Percentiles rank a stretch among this genome's conserved stretches.
phyloP scores from a whole-genome alignment of 2,329 filamentous ascomycete species.

The Hypoxylon sp. region DNA sequence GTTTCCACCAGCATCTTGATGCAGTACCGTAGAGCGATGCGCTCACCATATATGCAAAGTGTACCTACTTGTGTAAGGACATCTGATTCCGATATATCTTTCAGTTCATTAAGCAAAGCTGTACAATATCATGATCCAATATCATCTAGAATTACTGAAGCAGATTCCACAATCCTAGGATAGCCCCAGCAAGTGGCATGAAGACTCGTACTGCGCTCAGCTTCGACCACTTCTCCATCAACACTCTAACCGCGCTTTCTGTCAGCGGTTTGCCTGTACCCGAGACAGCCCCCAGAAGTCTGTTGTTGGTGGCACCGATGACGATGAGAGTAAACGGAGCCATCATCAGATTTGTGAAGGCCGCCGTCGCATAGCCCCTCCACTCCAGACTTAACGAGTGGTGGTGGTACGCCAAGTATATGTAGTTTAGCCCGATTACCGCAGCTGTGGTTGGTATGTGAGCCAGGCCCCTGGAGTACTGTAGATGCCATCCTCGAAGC shows the following conservation, averaged over 20 bases:
- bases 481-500: slow-evolving; percentile 42
- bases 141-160: slow-evolving; percentile 26
- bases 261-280: slow-evolving; percentile 31
- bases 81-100: not conserved
- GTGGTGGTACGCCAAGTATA: slow-evolving; percentile 41
- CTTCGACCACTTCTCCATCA: slow-evolving; percentile 41
- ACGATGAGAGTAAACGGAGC: slow-evolving; percentile 42
- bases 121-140: not conserved
- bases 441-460: slow-evolving; percentile 40
- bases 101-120: not conserved
- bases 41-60: not conserved
- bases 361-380: slow-evolving; percentile 43
- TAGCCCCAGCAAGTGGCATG: slow-evolving; percentile 42
- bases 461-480: slow-evolving; percentile 41
- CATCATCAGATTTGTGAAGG: slow-evolving; percentile 42
- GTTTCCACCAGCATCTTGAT: not conserved
- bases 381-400: slow-evolving; percentile 37
- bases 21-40: not conserved
- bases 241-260: slow-evolving; percentile 25
- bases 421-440: slow-evolving; percentile 40
- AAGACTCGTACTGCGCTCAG: slow-evolving; percentile 42
- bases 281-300: slow-evolving; percentile 30
- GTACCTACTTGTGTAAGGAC: not conserved
- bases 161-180: slow-evolving; percentile 44
- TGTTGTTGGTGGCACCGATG: slow-evolving; percentile 40